A percentile compares a stretch with the other conserved stretches of the same genome.
Conservation (phyloP, 768 basidiomycete genomes). For the Dacryopinax spathularia region DNA sequence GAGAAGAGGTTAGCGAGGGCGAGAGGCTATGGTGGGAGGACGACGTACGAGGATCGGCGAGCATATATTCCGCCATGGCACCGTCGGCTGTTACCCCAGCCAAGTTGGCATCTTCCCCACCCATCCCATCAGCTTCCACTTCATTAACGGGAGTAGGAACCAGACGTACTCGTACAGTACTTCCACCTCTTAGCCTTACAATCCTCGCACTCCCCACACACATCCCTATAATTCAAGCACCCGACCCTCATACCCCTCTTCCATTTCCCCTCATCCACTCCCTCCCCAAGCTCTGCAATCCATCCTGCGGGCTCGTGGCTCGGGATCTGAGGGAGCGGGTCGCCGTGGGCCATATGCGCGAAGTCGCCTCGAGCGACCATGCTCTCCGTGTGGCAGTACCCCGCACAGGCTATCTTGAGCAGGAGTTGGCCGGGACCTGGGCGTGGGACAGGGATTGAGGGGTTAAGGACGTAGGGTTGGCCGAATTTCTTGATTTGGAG, state of each 20-base stretch:
- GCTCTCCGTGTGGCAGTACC: slow-evolving; percentile 10
- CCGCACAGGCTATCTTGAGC: slow-evolving; percentile 2
- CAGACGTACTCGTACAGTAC: not conserved
- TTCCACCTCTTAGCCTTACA: not conserved
- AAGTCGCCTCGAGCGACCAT: not conserved
- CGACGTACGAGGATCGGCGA: not conserved
- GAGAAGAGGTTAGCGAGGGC: not conserved
- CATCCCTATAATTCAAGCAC: slow-evolving; percentile 5
- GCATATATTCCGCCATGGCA: slow-evolving; percentile 7
- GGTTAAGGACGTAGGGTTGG: not conserved
- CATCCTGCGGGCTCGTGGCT: slow-evolving; percentile 8
- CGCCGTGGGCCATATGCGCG: not conserved
- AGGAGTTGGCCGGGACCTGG: slow-evolving; percentile 2
- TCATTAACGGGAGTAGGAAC: not conserved
- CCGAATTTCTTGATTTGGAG: not conserved
- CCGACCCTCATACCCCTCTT: not conserved
- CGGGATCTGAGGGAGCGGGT: slow-evolving; percentile 2
- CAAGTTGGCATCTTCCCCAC: not conserved
- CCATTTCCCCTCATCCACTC: not conserved
- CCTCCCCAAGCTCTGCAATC: slow-evolving; percentile 6
- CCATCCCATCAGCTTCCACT: not conserved
- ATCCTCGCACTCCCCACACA: slow-evolving; percentile 1
- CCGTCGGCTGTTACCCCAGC: slow-evolving; percentile 7
- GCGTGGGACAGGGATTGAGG: slow-evolving; percentile 2
- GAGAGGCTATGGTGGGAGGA: not conserved